Conservation (phyloP, 495 filamentous ascomycete genomes). For the Penicillium atrosanguineum region DNA sequence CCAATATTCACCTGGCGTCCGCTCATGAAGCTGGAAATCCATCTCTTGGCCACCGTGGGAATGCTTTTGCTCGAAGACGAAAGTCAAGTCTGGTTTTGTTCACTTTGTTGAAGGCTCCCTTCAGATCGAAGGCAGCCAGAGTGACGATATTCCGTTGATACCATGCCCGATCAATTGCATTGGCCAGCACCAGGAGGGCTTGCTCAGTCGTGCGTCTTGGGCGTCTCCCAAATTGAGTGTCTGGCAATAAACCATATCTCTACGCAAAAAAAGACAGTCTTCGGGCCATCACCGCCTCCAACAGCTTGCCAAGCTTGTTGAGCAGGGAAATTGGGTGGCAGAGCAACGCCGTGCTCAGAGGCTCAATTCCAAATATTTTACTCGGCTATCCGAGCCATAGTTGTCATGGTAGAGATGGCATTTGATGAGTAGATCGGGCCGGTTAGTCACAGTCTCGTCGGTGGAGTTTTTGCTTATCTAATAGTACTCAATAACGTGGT, state of each 20-base stretch:
- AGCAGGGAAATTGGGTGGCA: too few relatives aligned
- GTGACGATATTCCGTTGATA: too few relatives aligned
- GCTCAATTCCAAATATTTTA: constrained; percentile 23
- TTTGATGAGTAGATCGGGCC: constrained; percentile 11
- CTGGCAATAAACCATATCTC: constrained; percentile 22
- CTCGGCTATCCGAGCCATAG: constrained; percentile 17
- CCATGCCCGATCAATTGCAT: too few relatives aligned
- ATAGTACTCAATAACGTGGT: too few relatives aligned
- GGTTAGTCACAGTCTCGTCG: constrained; percentile 17
- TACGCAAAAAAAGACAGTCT: constrained; percentile 21
- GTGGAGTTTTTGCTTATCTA: constrained; percentile 8
- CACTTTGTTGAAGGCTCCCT: constrained; percentile 31
- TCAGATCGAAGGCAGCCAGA: constrained; percentile 17
- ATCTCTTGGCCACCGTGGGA: constrained; percentile 13
- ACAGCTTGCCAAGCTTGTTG: constrained; percentile 26
- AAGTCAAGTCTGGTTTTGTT: constrained; percentile 23
- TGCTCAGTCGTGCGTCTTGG: background rate
- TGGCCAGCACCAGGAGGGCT: too few relatives aligned
- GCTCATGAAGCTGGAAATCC: constrained; percentile 26
- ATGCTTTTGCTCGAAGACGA: constrained; percentile 21
- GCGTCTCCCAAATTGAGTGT: constrained; percentile 22
- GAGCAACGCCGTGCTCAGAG: constrained; percentile 5
- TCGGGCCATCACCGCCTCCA: constrained; percentile 24
- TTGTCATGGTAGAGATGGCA: constrained; percentile 22
- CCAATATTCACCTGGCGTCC: constrained; percentile 19